Conservation (phyloP, 352 stramenopile genomes). For the Phytophthora crassamura region DNA sequence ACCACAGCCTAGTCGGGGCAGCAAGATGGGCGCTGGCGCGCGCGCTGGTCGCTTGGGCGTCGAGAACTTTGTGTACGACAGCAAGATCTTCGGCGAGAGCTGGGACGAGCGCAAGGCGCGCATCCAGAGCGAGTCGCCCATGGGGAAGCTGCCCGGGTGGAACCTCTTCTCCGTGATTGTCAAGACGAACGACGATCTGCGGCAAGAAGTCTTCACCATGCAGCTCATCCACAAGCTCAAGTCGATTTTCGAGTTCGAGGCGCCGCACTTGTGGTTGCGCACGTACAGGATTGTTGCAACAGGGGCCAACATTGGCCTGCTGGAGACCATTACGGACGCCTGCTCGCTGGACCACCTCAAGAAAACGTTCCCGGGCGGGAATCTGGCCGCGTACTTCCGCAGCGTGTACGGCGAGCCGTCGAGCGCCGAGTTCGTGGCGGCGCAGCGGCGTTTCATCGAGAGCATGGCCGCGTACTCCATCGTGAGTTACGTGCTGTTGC, state of each 20-base stretch:
- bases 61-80: constrained; percentile 82
- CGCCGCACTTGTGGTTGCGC: constrained; percentile 92
- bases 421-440: constrained; percentile 56
- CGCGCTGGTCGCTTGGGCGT: constrained; percentile 39
- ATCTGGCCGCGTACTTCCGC: constrained; percentile 92
- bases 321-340: constrained; percentile 96
- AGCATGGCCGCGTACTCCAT: constrained; percentile 98
- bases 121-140: constrained; percentile 74
- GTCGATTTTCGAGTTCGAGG: constrained; percentile 94
- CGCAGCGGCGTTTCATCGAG: constrained; percentile 94
- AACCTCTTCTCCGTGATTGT: constrained; percentile 95
- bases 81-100: constrained; percentile 80
- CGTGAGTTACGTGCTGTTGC: constrained; percentile 96
- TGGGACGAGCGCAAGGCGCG: constrained; percentile 69
- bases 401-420: constrained; percentile 56
- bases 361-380: constrained; percentile 90
- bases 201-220: constrained; percentile 98
- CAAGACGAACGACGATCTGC: constrained; percentile 98
- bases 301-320: constrained; percentile 92
- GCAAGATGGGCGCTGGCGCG: constrained; percentile 30
- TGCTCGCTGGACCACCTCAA: constrained; percentile 97
- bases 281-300: constrained; percentile 97
- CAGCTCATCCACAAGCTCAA: constrained; percentile 96
- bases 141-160: constrained; percentile 86
- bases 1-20: constrained; percentile 36